Conservation (phyloP, 129 eudicot genomes). For the Pittosporum tobira region DNA sequence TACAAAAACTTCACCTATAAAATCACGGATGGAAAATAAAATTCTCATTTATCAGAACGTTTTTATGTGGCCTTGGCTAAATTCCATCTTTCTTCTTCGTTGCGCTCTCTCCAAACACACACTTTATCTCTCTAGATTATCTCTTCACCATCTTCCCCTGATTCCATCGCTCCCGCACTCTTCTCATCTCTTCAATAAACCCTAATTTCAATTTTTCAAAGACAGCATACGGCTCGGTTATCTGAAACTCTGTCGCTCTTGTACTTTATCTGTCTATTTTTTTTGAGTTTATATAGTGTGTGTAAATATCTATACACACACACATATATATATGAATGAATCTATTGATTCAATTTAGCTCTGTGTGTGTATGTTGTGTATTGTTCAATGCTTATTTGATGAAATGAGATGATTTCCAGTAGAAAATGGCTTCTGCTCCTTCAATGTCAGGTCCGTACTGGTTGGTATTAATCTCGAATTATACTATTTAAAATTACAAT, state of each 20-base stretch:
- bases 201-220: too few species aligned
- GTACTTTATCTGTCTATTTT: not conserved
- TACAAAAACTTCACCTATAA: not conserved
- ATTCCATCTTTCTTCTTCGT: conserved; percentile 15
- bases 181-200: not conserved
- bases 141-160: conserved; percentile 21
- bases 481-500: conserved; percentile 1
- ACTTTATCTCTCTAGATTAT: conserved; percentile 42
- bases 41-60: conserved; percentile 21
- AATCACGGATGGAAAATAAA: conserved; percentile 10
- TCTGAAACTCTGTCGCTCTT: not conserved
- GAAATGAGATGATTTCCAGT: conserved; percentile 30
- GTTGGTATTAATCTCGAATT: conserved; percentile 1
- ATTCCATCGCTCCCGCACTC: conserved; percentile 12
- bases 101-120: conserved; percentile 18
- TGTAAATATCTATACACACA: too few species aligned
- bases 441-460: conserved; percentile 56
- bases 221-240: too few species aligned
- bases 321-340: not conserved
- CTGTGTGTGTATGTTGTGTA: not conserved
- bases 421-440: conserved; percentile 71
- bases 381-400: conserved; percentile 25
- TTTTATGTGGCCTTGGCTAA: conserved; percentile 67
- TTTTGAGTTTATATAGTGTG: not conserved
- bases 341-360: not conserved